A percentile compares a stretch with the other conserved stretches of the same genome.
These are phyloP conservation scores for Colletotrichum orchidophilum DNA, from an alignment of 2,329 filamentous ascomycete genomes.

Conservation along the genomic window DNA sequence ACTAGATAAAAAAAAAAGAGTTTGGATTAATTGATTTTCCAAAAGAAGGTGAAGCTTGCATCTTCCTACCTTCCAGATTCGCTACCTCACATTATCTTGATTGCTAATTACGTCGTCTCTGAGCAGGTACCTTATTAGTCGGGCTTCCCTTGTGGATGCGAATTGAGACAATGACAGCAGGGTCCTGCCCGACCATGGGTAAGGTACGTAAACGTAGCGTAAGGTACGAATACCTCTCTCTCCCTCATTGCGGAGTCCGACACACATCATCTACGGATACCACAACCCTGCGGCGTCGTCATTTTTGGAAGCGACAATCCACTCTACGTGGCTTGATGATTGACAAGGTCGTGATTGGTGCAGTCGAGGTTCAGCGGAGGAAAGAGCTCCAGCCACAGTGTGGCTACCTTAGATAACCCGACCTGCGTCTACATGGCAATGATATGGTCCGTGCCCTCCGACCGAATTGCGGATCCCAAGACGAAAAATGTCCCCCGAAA, in stretches of 20 bases:
- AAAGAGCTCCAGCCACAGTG: background rate
- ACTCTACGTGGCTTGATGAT: background rate
- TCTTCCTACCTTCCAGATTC: background rate
- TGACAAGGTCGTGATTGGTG: background rate
- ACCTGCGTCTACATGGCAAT: no score
- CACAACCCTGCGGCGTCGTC: background rate
- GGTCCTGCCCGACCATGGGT: background rate
- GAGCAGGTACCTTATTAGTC: background rate
- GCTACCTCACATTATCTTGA: background rate
- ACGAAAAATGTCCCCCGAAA: slow-evolving; percentile 2
- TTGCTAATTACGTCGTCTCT: background rate
- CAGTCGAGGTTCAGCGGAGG: background rate
- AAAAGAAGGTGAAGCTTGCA: background rate
- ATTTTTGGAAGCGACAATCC: background rate
- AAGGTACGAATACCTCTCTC: background rate
- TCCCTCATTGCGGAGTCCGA: background rate
- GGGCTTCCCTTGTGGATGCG: background rate
- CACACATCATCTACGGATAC: background rate
- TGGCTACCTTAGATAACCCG: background rate
- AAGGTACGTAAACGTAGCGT: background rate
- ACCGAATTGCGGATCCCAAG: background rate
- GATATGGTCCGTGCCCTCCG: background rate
- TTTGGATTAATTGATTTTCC: background rate
- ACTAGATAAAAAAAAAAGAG: background rate
- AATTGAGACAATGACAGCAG: background rate